Evolutionary conservation across 2,329 filamentous ascomycete genomes (phyloP).

Genomic region (Ceratocystiopsis minuta): DNA sequence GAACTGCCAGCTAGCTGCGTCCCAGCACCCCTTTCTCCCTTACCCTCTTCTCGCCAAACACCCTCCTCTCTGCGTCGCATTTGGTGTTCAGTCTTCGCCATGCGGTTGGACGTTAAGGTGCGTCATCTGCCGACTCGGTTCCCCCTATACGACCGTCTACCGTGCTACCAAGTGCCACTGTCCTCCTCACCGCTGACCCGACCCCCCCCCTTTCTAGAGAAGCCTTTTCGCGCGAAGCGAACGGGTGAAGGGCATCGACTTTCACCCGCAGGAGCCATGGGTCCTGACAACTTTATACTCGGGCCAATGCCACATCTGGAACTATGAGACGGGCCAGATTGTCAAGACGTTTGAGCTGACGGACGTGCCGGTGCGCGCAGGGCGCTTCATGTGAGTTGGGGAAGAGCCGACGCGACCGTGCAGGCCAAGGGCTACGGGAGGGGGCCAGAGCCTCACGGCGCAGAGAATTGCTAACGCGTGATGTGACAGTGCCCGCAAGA

Average conservation of each 20-base stretch:
- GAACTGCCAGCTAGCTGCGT: no score
- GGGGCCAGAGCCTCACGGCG: no score
- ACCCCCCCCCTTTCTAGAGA: constrained; percentile 2
- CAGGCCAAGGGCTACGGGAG: no score
- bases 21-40: not conserved
- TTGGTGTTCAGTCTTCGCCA: constrained; percentile 4
- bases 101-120: constrained; percentile 12
- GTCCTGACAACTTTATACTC: constrained; percentile 79
- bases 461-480: no score
- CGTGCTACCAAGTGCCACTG: not conserved
- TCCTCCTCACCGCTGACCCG: not conserved
- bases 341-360: constrained; percentile 98
- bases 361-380: constrained; percentile 91
- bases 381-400: constrained; percentile 52
- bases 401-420: no score
- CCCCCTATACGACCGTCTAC: not conserved
- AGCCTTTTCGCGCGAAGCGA: constrained; percentile 11
- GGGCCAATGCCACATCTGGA: constrained; percentile 98
- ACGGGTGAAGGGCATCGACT: constrained; percentile 11
- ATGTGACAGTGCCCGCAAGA: constrained; percentile 54
- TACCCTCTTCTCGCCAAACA: not conserved
- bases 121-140: not conserved
- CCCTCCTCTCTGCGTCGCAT: no score
- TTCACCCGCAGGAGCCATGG: constrained; percentile 11
- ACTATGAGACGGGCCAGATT: constrained; percentile 87